phyloP scores from a whole-genome alignment of 768 basidiomycete genomes.

The Lenzites betulinus region DNA sequence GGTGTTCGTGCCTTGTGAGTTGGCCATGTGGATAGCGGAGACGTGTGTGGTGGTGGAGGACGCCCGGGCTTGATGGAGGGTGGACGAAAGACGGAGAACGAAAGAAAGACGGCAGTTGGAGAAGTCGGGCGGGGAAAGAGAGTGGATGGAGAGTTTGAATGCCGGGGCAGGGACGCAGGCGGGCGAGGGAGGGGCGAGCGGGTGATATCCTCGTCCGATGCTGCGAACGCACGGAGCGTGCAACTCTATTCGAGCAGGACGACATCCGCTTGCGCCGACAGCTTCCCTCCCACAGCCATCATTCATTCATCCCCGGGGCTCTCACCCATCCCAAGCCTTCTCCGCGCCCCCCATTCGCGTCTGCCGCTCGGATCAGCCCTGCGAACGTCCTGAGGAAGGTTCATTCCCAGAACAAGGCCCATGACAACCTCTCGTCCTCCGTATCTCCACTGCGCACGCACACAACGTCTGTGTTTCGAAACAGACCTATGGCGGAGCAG shows the following conservation, averaged over 20 bases:
- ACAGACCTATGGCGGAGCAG: neutral
- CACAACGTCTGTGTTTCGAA: neutral
- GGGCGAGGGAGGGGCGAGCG: neutral
- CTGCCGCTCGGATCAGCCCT: too few species aligned
- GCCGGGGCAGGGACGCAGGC: neutral
- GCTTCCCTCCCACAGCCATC: neutral
- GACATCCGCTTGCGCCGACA: too few species aligned
- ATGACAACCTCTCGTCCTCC: neutral
- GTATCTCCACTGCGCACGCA: neutral
- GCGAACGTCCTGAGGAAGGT: too few species aligned
- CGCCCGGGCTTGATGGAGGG: neutral
- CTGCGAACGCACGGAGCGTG: neutral
- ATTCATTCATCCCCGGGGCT: too few species aligned
- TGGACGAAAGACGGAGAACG: neutral
- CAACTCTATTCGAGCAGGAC: neutral
- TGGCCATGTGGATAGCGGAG: neutral
- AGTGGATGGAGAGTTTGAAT: neutral
- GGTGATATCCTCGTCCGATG: neutral
- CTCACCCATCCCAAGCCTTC: too few species aligned
- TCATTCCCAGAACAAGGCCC: neutral
- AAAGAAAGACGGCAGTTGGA: conserved; percentile 7
- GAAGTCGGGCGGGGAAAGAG: neutral
- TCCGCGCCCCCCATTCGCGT: too few species aligned
- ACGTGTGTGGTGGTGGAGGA: neutral
- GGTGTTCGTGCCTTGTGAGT: neutral